Evolutionary conservation across 495 filamentous ascomycete species (phyloP).

Genomic region (Penicillium lagena): DNA sequence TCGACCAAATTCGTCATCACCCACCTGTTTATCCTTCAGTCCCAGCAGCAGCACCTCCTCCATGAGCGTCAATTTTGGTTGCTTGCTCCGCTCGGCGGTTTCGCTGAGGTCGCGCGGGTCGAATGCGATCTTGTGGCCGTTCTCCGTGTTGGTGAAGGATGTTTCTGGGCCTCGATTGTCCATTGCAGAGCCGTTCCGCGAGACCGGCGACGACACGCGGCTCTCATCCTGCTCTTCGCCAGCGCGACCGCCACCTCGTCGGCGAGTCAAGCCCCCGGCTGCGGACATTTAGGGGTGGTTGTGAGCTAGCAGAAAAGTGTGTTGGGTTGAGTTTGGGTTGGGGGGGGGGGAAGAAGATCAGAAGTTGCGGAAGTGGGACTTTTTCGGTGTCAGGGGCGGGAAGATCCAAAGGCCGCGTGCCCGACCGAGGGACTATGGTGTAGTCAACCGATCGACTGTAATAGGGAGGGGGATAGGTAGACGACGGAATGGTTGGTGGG

Average conservation of each 20-base stretch:
- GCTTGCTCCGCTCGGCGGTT: slow-evolving; percentile 92
- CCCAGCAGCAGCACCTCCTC: slow-evolving; percentile 93
- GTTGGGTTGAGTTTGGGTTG: slow-evolving; percentile 4
- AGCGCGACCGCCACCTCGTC: slow-evolving; percentile 63
- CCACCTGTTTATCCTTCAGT: slow-evolving; percentile 96
- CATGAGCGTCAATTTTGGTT: slow-evolving; percentile 97
- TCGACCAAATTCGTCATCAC: slow-evolving; percentile 1
- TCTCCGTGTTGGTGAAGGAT: slow-evolving; percentile 85
- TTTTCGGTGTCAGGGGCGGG: slow-evolving; percentile 25
- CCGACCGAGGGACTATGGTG: neutral
- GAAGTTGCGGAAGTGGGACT: slow-evolving; percentile 22
- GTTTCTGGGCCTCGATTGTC: slow-evolving; percentile 74
- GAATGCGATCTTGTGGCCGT: slow-evolving; percentile 98
- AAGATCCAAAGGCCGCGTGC: slow-evolving; percentile 17
- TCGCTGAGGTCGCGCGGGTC: slow-evolving; percentile 97
- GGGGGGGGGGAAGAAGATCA: slow-evolving; percentile 11
- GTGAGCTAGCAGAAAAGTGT: too few relatives aligned
- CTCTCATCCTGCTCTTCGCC: slow-evolving; percentile 56
- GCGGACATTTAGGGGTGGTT: slow-evolving; percentile 46
- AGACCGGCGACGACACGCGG: slow-evolving; percentile 63
- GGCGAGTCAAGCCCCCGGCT: slow-evolving; percentile 67
- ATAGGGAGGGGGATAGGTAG: too few relatives aligned
- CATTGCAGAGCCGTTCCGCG: slow-evolving; percentile 50
- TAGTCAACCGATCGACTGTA: too few relatives aligned
- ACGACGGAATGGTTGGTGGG: too few relatives aligned